Percentiles rank a stretch among this genome's conserved stretches.
Evolutionary conservation across 1,284 basidiomycete genomes (phyloP).

Genomic region (Somion occarium): DNA sequence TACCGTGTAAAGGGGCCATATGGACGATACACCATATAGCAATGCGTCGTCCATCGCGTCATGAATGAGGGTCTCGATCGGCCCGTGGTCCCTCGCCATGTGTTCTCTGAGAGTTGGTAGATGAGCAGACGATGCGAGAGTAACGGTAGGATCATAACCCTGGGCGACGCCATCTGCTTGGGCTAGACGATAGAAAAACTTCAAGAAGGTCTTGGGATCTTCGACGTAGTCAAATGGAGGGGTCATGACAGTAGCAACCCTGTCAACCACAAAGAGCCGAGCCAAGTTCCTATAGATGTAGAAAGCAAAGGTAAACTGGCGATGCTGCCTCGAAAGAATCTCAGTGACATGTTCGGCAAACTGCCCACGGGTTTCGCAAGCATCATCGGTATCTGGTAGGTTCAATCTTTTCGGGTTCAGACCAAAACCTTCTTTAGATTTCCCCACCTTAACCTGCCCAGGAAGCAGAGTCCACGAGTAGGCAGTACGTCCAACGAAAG

Average conservation of each 20-base stretch:
- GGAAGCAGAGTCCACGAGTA: background rate
- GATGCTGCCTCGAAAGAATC: background rate
- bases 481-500: background rate
- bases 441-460: background rate
- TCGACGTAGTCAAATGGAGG: background rate
- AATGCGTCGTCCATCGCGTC: background rate
- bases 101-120: background rate
- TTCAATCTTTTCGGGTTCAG: background rate
- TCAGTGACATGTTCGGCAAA: background rate
- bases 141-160: background rate
- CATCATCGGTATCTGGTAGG: background rate
- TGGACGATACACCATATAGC: background rate
- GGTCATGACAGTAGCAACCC: background rate
- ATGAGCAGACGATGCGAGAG: background rate
- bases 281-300: background rate
- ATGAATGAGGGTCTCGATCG: background rate
- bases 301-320: background rate
- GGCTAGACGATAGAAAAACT: conserved; percentile 1
- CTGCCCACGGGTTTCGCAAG: background rate
- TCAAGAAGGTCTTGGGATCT: background rate
- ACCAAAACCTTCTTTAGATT: background rate
- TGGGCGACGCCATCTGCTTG: background rate
- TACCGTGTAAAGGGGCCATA: background rate
- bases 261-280: background rate
- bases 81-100: background rate